These are phyloP conservation scores for Podospora australis DNA, from an alignment of 495 filamentous ascomycete genomes.

Conservation along the genomic window DNA sequence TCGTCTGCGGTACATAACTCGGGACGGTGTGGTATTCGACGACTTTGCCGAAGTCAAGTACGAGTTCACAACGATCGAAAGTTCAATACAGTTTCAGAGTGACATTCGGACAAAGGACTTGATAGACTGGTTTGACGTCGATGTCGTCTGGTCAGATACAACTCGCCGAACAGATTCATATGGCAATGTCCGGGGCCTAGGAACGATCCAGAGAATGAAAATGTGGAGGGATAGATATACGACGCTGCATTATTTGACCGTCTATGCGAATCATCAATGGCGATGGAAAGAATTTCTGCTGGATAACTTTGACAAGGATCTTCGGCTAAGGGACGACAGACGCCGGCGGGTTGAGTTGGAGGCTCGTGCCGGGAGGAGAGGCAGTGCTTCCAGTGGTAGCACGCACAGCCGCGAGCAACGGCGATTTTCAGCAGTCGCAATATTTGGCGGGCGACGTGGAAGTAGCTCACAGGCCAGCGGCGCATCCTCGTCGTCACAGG, in stretches of 20 bases:
- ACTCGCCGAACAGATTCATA: slow-evolving; percentile 29
- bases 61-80: slow-evolving; percentile 31
- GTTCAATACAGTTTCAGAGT: slow-evolving; percentile 28
- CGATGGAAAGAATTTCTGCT: slow-evolving; percentile 31
- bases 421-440: slow-evolving; percentile 24
- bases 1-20: slow-evolving; percentile 27
- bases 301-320: slow-evolving; percentile 25
- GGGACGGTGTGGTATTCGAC: slow-evolving; percentile 26
- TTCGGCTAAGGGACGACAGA: slow-evolving; percentile 28
- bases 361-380: slow-evolving; percentile 23
- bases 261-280: slow-evolving; percentile 29
- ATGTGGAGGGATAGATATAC: slow-evolving; percentile 32
- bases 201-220: slow-evolving; percentile 32
- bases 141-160: slow-evolving; percentile 31
- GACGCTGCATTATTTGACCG: slow-evolving; percentile 27
- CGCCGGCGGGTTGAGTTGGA: slow-evolving; percentile 24
- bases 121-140: slow-evolving; percentile 32
- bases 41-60: slow-evolving; percentile 31
- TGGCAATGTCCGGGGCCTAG: slow-evolving; percentile 29
- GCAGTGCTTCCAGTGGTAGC: slow-evolving; percentile 20
- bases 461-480: slow-evolving; percentile 1
- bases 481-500: slow-evolving; percentile 7
- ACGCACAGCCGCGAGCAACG: slow-evolving; percentile 8
- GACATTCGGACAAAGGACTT: slow-evolving; percentile 28
- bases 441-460: slow-evolving; percentile 18